These are phyloP conservation scores for Moesziomyces antarcticus DNA, from an alignment of 1,284 basidiomycete species.

Conservation along the genomic window DNA sequence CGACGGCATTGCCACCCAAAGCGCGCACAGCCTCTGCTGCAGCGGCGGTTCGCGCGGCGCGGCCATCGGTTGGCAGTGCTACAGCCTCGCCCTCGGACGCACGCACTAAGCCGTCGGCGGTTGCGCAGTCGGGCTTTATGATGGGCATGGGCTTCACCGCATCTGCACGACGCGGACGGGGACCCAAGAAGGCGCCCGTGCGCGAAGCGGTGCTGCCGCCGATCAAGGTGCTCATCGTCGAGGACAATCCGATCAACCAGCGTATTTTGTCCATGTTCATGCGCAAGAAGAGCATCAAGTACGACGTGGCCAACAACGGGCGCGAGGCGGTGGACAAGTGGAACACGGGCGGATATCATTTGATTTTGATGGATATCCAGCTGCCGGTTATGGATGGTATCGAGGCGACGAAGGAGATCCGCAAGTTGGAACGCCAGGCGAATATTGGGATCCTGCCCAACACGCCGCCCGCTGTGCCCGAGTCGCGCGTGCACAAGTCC, in stretches of 20 bases:
- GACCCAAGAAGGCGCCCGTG: conserved; percentile 55
- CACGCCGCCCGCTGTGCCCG: conserved; percentile 69
- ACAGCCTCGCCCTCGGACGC: conserved; percentile 27
- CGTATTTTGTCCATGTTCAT: conserved; percentile 95
- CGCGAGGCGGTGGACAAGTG: conserved; percentile 96
- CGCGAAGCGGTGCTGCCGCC: conserved; percentile 62
- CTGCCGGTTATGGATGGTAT: conserved; percentile 99
- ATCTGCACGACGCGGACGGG: conserved; percentile 28
- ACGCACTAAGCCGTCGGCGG: conserved; percentile 52
- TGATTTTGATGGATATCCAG: conserved; percentile 99
- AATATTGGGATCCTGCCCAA: conserved; percentile 79
- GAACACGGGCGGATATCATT: conserved; percentile 90
- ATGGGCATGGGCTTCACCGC: conserved; percentile 63
- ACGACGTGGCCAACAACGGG: conserved; percentile 93
- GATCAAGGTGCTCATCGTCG: conserved; percentile 67
- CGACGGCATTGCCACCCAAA: conserved; percentile 17
- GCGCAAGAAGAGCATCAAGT: conserved; percentile 95
- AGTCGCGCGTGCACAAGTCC: background rate
- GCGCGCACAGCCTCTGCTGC: conserved; percentile 11
- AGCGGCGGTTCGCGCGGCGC: conserved; percentile 8
- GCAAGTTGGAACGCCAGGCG: conserved; percentile 79
- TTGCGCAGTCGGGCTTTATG: conserved; percentile 64
- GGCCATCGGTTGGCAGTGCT: conserved; percentile 29
- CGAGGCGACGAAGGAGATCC: conserved; percentile 94
- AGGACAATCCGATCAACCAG: conserved; percentile 97